These are phyloP conservation scores for Naegleria lovaniensis DNA, from an alignment of 208 protist species.

Conservation along the genomic window DNA sequence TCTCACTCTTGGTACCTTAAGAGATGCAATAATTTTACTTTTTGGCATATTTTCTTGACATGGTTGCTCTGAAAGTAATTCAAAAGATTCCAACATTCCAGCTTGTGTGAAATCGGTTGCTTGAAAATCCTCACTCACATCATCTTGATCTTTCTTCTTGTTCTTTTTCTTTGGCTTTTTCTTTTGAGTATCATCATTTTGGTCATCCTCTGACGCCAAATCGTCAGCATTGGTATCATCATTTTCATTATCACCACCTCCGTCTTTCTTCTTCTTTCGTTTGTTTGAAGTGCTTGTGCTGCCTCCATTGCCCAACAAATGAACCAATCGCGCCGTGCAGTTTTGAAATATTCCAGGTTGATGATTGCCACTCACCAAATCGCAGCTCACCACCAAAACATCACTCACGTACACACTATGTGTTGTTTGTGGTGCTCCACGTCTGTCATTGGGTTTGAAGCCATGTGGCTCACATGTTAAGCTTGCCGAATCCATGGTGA, in stretches of 20 bases:
- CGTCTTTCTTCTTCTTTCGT: background rate
- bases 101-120: background rate
- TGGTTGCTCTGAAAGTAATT: background rate
- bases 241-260: background rate
- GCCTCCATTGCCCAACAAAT: background rate
- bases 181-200: background rate
- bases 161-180: background rate
- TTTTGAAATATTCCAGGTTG: background rate
- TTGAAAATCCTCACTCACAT: background rate
- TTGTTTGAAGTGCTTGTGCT: too few relatives aligned
- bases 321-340: background rate
- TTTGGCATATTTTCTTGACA: background rate
- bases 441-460: background rate
- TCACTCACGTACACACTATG: background rate
- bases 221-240: background rate
- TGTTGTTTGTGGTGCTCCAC: background rate
- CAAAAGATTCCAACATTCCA: background rate
- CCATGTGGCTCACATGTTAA: background rate
- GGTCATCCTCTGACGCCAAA: background rate
- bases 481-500: background rate
- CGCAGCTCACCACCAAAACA: background rate
- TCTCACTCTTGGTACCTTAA: background rate
- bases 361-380: background rate
- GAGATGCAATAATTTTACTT: background rate
- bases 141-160: background rate